phyloP scores from a whole-genome alignment of 495 filamentous ascomycete genomes.

The Annulohypoxylon moriforme region DNA sequence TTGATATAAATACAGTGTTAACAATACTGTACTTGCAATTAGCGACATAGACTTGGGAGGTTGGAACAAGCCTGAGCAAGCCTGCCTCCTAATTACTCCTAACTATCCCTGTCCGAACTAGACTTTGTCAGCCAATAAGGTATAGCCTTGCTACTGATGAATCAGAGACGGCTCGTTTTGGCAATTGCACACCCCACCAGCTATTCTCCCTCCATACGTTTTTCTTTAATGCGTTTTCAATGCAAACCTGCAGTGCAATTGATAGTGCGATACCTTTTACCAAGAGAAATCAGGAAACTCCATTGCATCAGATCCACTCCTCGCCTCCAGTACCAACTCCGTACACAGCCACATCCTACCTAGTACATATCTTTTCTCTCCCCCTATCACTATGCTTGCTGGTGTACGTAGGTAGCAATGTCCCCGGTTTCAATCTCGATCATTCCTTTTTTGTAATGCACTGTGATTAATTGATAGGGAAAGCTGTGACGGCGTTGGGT shows the following conservation, averaged over 20 bases:
- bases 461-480: conserved; percentile 9
- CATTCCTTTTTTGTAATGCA: conserved; percentile 26
- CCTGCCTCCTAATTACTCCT: conserved; percentile 4
- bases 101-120: conserved; percentile 20
- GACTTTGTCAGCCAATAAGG: conserved; percentile 29
- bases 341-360: conserved; percentile 40
- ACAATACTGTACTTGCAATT: conserved; percentile 7
- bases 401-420: not conserved
- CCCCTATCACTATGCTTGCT: not conserved
- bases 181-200: conserved; percentile 32
- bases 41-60: not conserved
- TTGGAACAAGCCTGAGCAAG: conserved; percentile 1
- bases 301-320: conserved; percentile 25
- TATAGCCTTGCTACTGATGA: conserved; percentile 30
- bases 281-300: conserved; percentile 20
- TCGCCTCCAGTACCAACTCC: conserved; percentile 22
- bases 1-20: conserved; percentile 9
- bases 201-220: conserved; percentile 2
- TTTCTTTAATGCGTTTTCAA: conserved; percentile 13
- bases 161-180: conserved; percentile 39
- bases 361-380: conserved; percentile 15
- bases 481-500: not conserved
- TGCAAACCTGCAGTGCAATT: not conserved
- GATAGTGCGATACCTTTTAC: conserved; percentile 26
- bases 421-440: conserved; percentile 35